These are phyloP conservation scores for Rhododendron williamsianum DNA, from an alignment of 148 eudicot genomes.

Conservation along the genomic window DNA sequence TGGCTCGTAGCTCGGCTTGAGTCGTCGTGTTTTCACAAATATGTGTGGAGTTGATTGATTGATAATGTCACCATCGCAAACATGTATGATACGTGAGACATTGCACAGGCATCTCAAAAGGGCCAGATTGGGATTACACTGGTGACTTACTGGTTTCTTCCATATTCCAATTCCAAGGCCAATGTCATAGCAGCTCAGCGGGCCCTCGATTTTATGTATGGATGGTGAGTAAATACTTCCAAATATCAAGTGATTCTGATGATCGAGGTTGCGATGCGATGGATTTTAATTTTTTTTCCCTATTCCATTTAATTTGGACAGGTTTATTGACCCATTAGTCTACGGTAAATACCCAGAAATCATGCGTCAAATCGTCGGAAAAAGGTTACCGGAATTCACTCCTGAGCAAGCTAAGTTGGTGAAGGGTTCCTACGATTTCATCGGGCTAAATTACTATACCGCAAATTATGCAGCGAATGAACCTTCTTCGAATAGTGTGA, in stretches of 20 bases:
- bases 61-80: not conserved
- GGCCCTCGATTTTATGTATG: constrained; percentile 6
- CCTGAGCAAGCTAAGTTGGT: not conserved
- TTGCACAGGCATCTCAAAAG: constrained; percentile 3
- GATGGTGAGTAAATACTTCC: constrained; percentile 8
- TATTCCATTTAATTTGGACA: not conserved
- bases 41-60: not conserved
- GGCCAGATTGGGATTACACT: constrained; percentile 8
- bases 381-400: not conserved
- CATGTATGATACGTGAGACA: not conserved
- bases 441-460: not conserved
- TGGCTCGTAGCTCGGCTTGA: too few species aligned
- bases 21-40: too few species aligned
- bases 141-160: not conserved
- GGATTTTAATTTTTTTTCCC: not conserved
- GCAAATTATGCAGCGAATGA: constrained; percentile 28
- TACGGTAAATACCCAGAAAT: not conserved
- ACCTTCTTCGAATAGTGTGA: constrained; percentile 14
- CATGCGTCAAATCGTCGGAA: not conserved
- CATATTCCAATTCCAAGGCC: not conserved
- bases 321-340: not conserved
- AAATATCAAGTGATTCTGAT: not conserved
- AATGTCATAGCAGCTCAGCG: not conserved
- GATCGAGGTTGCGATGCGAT: not conserved
- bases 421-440: constrained; percentile 7